phyloP scores from a whole-genome alignment of 2,329 filamentous ascomycete species.

The Amauroascus verrucosus region DNA sequence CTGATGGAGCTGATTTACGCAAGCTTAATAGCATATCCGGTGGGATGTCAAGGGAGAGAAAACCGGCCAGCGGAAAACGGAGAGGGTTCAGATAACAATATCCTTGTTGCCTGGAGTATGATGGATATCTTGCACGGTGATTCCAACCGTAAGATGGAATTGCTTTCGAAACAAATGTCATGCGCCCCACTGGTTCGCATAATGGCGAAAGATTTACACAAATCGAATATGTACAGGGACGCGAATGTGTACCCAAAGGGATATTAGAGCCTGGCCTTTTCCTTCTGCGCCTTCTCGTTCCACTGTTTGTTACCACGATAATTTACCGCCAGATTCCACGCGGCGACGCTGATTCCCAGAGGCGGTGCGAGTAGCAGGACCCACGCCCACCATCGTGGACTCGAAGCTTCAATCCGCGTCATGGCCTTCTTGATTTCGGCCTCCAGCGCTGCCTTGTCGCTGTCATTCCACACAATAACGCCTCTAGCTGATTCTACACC shows the following conservation, averaged over 20 bases:
- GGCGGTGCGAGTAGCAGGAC: constrained; percentile 59
- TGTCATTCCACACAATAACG: constrained; percentile 86
- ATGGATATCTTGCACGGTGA: neutral
- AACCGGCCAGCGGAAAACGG: constrained; percentile 14
- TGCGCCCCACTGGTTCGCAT: neutral
- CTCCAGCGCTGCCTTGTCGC: constrained; percentile 58
- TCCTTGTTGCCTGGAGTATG: neutral
- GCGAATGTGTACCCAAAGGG: neutral
- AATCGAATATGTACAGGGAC: constrained; percentile 7
- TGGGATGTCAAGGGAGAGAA: constrained; percentile 1
- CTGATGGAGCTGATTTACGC: constrained; percentile 2
- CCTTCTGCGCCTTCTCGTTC: constrained; percentile 49
- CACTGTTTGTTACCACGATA: constrained; percentile 59
- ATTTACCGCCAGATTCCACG: constrained; percentile 66
- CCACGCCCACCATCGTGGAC: constrained; percentile 79
- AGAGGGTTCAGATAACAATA: constrained; percentile 9
- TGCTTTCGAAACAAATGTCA: neutral
- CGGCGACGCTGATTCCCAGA: constrained; percentile 55
- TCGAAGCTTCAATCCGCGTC: constrained; percentile 48
- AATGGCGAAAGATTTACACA: neutral
- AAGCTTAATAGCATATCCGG: constrained; percentile 9
- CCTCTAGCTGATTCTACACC: constrained; percentile 48
- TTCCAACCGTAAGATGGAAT: neutral
- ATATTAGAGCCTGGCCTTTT: constrained; percentile 49
- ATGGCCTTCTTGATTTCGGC: constrained; percentile 58